Conservation (phyloP, 1,139 yeast genomes). For the Taphrina communis region DNA sequence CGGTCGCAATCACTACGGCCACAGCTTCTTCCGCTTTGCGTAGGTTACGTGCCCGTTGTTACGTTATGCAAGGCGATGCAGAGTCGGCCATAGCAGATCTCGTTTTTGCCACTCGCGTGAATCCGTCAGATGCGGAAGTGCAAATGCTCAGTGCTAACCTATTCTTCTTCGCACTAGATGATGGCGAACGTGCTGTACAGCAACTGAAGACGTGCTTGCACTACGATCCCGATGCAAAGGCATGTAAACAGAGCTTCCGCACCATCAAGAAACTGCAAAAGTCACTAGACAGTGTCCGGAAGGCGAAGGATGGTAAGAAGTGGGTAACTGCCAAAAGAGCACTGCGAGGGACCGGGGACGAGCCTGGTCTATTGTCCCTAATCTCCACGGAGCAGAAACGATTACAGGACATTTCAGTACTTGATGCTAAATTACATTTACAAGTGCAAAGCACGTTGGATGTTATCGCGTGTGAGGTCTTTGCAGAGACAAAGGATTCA, state of each 20-base stretch:
- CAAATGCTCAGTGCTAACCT: slow-evolving; percentile 53
- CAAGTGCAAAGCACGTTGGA: slow-evolving; percentile 51
- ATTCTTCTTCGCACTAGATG: slow-evolving; percentile 60
- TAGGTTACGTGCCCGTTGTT: slow-evolving; percentile 51
- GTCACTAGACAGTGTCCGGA: slow-evolving; percentile 46
- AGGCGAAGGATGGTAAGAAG: slow-evolving; percentile 39
- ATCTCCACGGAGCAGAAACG: slow-evolving; percentile 29
- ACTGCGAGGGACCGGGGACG: slow-evolving; percentile 33
- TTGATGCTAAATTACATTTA: slow-evolving; percentile 39
- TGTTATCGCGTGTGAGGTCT: slow-evolving; percentile 59
- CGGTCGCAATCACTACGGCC: slow-evolving; percentile 50
- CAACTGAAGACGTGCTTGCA: slow-evolving; percentile 67
- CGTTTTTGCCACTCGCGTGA: slow-evolving; percentile 47
- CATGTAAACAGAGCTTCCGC: slow-evolving; percentile 61
- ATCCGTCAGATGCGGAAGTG: slow-evolving; percentile 44
- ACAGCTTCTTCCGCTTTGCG: slow-evolving; percentile 49
- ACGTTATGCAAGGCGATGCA: slow-evolving; percentile 49
- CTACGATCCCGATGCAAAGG: slow-evolving; percentile 67
- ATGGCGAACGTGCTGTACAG: slow-evolving; percentile 60
- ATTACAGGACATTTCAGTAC: slow-evolving; percentile 29
- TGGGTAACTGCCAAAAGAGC: slow-evolving; percentile 44
- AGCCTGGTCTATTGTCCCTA: slow-evolving; percentile 37
- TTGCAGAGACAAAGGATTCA: slow-evolving; percentile 51
- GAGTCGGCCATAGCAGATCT: slow-evolving; percentile 52
- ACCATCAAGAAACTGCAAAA: slow-evolving; percentile 56